phyloP scores from a whole-genome alignment of 331 rosid species.

The Erythrophleum ivorense region DNA sequence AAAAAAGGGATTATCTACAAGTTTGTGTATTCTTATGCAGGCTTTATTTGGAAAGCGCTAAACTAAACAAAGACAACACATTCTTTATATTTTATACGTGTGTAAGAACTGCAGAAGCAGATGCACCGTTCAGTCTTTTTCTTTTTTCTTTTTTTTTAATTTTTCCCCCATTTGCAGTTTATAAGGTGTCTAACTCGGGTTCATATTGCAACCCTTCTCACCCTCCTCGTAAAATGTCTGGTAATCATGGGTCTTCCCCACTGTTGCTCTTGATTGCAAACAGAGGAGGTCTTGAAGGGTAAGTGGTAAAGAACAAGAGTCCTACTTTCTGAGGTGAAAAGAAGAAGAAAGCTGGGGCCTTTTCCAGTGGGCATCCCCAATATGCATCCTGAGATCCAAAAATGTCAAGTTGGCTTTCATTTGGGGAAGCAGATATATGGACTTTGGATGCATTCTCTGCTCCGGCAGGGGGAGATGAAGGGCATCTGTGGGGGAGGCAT shows the following conservation, averaged over 20 bases:
- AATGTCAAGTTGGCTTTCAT: not conserved
- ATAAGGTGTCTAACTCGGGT: not conserved
- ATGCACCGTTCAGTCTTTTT: not conserved
- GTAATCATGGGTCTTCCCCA: not conserved
- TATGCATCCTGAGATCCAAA: not conserved
- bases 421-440: not conserved
- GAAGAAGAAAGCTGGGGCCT: not conserved
- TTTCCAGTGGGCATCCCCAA: not conserved
- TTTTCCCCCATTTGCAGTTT: not conserved
- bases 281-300: not conserved
- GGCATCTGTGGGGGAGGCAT: not conserved
- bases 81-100: not conserved
- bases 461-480: not conserved
- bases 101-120: not conserved
- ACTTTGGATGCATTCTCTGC: not conserved
- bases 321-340: not conserved
- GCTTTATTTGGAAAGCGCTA: conserved; percentile 5
- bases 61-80: not conserved
- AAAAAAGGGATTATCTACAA: not conserved
- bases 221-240: not conserved
- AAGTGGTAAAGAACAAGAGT: not conserved
- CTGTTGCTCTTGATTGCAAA: not conserved
- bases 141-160: not conserved
- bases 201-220: not conserved
- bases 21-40: not conserved